Base-by-base conservation (phyloP, 148 eudicot genomes). In the Beta vulgaris region DNA sequence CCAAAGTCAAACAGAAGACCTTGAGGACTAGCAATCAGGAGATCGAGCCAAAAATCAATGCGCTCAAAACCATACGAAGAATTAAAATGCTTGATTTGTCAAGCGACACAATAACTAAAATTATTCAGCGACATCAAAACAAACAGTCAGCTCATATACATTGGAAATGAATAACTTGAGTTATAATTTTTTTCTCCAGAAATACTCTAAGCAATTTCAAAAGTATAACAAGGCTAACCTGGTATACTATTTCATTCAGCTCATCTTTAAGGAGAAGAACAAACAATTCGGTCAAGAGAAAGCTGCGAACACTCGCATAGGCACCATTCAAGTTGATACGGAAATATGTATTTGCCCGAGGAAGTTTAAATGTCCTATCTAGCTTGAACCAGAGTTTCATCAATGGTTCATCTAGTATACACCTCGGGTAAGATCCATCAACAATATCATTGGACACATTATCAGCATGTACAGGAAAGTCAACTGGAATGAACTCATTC, bases 321-420 rank as follows among this genome's bases (percentile, higher is more conserved):
- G 88, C 99, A 70, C 89, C 97, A 73, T 85, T 92, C 76, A 95
- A 71, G 62, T 88, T 87, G 43, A 90, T 82, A 58, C 96, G 99
- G 70, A 95, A 95, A 84, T 92, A 95, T 48, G 99, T 86, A 82
- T 92, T 92, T 59, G 99, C 97, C 77, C 99, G 97, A 76, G 99
- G 99, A 83, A 84, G 85, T 75, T 88, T 92, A 78, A 95, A 95
- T 29, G 92, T 89, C 62, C 77, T 81, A 79, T 95, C 99, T 65
- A 92, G 89, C 88, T 90, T 92, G 88, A 90, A 89, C 99, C 97
- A 95, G 71, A 89, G 81, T 87, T 88, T 92, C 86, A 92, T 77
- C 68, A 80, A 79, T 59, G 92, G 90, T 80, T 87, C 94, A 82
- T 92, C 99, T 78, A 92, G 82, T 84, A 95, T 85, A 84, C 93